These are phyloP conservation scores for Sugiyamaella xylanicola DNA, from an alignment of 1,139 yeast genomes.

Conservation along the genomic window DNA sequence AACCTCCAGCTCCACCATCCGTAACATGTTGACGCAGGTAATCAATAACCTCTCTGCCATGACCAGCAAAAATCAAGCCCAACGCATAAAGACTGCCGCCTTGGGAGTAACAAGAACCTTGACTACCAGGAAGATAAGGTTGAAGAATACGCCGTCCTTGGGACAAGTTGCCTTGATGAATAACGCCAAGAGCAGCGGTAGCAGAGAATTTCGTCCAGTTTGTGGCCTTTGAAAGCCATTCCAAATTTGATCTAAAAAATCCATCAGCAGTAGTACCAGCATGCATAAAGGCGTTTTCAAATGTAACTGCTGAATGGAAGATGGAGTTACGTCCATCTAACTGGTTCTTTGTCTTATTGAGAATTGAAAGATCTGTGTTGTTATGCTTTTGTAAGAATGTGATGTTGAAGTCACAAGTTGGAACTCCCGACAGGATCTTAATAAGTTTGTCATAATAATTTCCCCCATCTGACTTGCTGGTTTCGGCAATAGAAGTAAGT, in stretches of 20 bases:
- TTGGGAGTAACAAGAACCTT: slow-evolving; percentile 69
- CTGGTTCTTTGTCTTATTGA: slow-evolving; percentile 76
- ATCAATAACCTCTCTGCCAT: slow-evolving; percentile 84
- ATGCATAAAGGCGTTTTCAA: slow-evolving; percentile 92
- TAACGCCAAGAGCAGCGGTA: slow-evolving; percentile 97
- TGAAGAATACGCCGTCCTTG: slow-evolving; percentile 86
- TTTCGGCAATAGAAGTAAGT: slow-evolving; percentile 43
- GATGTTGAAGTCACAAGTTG: slow-evolving; percentile 89
- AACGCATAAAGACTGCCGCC: slow-evolving; percentile 96
- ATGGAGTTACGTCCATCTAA: slow-evolving; percentile 92
- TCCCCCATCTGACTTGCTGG: slow-evolving; percentile 32
- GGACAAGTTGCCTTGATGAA: slow-evolving; percentile 90
- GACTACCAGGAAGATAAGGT: slow-evolving; percentile 88
- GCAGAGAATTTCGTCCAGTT: slow-evolving; percentile 99
- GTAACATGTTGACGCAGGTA: slow-evolving; percentile 74
- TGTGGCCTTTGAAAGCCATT: slow-evolving; percentile 95
- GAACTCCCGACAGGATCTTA: slow-evolving; percentile 83
- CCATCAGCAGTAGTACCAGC: slow-evolving; percentile 97
- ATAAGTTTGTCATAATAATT: slow-evolving; percentile 50
- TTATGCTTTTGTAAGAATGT: slow-evolving; percentile 86
- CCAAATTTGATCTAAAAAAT: slow-evolving; percentile 85
- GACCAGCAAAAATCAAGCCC: slow-evolving; percentile 94
- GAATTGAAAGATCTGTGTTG: slow-evolving; percentile 79
- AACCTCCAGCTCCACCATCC: slow-evolving; percentile 56
- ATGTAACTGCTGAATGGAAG: slow-evolving; percentile 94